Evolutionary conservation across 441 rosid genomes (phyloP), one percentile per base, ranked within the genome.

Genomic region (Euphorbia celastroides): DNA sequence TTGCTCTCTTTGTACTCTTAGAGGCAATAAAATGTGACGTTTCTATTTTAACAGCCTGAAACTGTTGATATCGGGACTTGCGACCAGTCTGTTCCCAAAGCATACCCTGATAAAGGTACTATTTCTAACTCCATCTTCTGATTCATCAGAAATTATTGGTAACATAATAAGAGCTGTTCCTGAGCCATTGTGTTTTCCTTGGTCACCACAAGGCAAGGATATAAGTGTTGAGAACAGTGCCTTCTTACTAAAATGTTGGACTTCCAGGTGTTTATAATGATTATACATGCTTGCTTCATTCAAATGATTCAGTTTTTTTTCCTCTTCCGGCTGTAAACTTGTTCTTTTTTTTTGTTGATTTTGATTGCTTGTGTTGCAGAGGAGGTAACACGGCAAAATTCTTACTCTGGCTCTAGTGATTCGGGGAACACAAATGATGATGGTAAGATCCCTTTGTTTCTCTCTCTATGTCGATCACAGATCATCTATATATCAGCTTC

Each of bases 21-120:
- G 42, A 38, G 67, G 46, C 19, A 2, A 36, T 51, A n/a, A 42
- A 32, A 30, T 22, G 38, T 57, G 31, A 26, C 11, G 27, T 41
- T 62, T 31, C 46, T 68, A 56, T 62, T 51, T 41, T 80, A 84
- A 89, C 83, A 68, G 59, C 30, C 87, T 62, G 92, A 84, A 74
- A 77, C 88, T 11, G 74, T 85, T 75, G 89, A 93, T 76, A 83
- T 86, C 59, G 80, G 80, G 57, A 88, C 95, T 44, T 91, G 85
- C 57, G 92, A 93, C 69, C 89, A 84, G 72, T 68, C 89, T 17
- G 79, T 78, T 65, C 80, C 84, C 34, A 86, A 78, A 74, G 81
- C 87, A 62, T 82, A 81, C 75, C 78, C 81, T 36, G 83, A 76
- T 38, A 82, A 82, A 75, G 93, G 97, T 90, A 82, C 27, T 61